A percentile compares a stretch with the other conserved stretches of the same genome.
These are phyloP conservation scores for Phytophthora palmivora DNA, from an alignment of 352 stramenopile genomes.

Conservation along the genomic window DNA sequence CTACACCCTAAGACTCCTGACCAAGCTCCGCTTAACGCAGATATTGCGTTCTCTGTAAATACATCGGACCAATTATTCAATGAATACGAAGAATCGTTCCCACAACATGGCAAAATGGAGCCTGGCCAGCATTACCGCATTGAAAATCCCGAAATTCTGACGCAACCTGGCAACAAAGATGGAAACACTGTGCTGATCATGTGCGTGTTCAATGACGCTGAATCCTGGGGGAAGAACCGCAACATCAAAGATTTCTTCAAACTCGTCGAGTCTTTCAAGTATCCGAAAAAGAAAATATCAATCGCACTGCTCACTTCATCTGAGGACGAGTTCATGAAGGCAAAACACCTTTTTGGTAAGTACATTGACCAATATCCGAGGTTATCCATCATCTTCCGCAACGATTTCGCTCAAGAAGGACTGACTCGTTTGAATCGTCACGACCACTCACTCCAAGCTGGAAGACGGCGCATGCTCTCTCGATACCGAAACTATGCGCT, in stretches of 20 bases:
- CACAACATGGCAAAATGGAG: constrained; percentile 29
- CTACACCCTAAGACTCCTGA: constrained; percentile 22
- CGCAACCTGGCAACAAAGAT: constrained; percentile 1
- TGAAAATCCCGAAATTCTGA: constrained; percentile 19
- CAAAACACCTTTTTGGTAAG: constrained; percentile 19
- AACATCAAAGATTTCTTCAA: constrained; percentile 37
- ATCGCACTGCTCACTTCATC: constrained; percentile 48
- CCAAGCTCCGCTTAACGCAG: constrained; percentile 15
- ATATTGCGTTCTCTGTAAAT: constrained; percentile 12
- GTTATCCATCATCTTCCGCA: constrained; percentile 45
- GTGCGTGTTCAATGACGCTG: constrained; percentile 34
- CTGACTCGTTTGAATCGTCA: constrained; percentile 43
- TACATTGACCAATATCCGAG: constrained; percentile 32
- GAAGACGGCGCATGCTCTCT: constrained; percentile 48
- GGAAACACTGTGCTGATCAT: constrained; percentile 37
- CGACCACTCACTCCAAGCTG: constrained; percentile 29
- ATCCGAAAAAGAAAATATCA: constrained; percentile 38
- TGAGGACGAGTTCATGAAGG: constrained; percentile 32
- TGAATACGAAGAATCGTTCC: constrained; percentile 27
- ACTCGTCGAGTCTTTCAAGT: constrained; percentile 37
- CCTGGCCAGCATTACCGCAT: constrained; percentile 27
- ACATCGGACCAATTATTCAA: not conserved
- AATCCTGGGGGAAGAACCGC: constrained; percentile 43
- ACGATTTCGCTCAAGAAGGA: constrained; percentile 36
- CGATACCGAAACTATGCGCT: constrained; percentile 58